Evolutionary conservation across 2,329 filamentous ascomycete species (phyloP).

Genomic region (Pseudogymnoascus pannorum): DNA sequence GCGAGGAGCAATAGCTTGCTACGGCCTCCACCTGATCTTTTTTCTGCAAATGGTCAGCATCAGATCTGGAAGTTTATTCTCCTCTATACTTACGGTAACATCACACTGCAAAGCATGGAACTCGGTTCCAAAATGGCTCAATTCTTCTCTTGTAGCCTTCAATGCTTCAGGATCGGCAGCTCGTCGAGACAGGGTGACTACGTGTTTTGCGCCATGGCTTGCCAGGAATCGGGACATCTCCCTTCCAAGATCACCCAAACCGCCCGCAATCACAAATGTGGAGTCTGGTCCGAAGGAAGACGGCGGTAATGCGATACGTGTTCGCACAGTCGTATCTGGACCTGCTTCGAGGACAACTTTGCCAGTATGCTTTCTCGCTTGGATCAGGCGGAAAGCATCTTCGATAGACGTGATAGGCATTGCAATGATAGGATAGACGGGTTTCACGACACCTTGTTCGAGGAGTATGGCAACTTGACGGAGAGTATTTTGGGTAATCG

Average conservation of each 20-base stretch:
- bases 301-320: not conserved
- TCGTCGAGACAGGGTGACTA: slow-evolving; percentile 27
- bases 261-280: slow-evolving; percentile 23
- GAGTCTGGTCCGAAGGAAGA: slow-evolving; percentile 18
- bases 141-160: slow-evolving; percentile 11
- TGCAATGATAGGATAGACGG: not conserved
- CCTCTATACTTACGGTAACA: not conserved
- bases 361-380: slow-evolving; percentile 5
- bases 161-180: slow-evolving; percentile 12
- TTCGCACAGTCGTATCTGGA: not conserved
- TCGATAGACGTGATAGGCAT: slow-evolving; percentile 1
- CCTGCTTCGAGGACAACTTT: slow-evolving; percentile 7
- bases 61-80: not conserved
- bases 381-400: slow-evolving; percentile 4
- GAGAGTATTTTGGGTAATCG: not conserved
- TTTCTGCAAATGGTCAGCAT: slow-evolving; percentile 1
- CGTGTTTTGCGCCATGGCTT: slow-evolving; percentile 22
- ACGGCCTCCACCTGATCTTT: not conserved
- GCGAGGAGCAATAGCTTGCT: not conserved
- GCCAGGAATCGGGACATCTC: slow-evolving; percentile 23
- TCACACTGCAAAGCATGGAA: slow-evolving; percentile 14
- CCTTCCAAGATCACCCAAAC: slow-evolving; percentile 22
- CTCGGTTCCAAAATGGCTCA: slow-evolving; percentile 11
- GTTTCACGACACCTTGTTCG: not conserved
- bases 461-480: not conserved